Conservation (phyloP, 768 basidiomycete species). For the Mycena polygramma region DNA sequence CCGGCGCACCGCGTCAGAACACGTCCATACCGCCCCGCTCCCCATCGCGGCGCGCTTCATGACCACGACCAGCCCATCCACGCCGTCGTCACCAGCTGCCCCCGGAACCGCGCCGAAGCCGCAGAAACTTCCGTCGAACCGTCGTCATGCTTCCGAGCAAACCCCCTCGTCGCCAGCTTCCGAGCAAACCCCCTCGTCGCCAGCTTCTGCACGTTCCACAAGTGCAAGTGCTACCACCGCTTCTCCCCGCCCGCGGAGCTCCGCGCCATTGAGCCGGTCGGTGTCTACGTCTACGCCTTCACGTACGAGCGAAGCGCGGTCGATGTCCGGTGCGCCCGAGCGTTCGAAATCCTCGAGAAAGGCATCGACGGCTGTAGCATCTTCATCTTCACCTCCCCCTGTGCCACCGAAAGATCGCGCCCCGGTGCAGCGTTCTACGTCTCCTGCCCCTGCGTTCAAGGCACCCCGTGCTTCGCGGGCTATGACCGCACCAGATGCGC, state of each 20-base stretch:
- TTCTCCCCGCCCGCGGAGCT: slow-evolving; percentile 21
- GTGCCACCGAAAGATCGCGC: no score
- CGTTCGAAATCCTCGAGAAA: no score
- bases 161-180: slow-evolving; percentile 22
- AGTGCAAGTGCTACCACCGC: neutral
- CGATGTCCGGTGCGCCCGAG: no score
- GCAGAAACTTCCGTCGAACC: slow-evolving; percentile 17
- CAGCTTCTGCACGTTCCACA: slow-evolving; percentile 16
- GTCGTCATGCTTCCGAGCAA: slow-evolving; percentile 12
- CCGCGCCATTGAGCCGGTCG: slow-evolving; percentile 5
- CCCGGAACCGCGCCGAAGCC: neutral
- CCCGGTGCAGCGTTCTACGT: no score
- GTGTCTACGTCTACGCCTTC: slow-evolving; percentile 3
- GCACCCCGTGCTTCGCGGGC: no score
- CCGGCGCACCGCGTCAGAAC: slow-evolving; percentile 25
- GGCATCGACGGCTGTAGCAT: no score
- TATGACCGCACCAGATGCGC: no score
- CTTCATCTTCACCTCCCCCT: no score
- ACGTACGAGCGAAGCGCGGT: no score
- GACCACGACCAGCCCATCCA: no score
- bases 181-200: slow-evolving; percentile 14
- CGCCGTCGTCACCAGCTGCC: neutral
- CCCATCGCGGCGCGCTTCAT: slow-evolving; percentile 10
- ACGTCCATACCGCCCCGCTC: slow-evolving; percentile 6
- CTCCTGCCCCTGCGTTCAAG: no score